Percentiles rank a stretch among this genome's conserved stretches.
Conservation (phyloP, 1,139 yeast species). For the Lodderomyces beijingensis region DNA sequence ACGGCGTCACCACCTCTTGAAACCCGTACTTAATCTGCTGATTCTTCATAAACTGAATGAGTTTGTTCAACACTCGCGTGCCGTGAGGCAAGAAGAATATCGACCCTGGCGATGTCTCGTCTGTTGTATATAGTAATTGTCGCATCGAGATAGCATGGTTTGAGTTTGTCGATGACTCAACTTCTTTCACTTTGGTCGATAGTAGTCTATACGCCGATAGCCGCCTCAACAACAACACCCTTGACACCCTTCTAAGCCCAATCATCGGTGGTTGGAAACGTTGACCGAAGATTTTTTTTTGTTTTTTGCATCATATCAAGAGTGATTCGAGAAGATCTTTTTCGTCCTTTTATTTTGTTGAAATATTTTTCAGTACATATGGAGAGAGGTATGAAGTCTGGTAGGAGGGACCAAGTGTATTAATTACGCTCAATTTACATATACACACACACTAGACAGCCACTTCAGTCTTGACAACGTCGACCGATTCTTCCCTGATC, state of each 20-base stretch:
- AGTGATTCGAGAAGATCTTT: too few species aligned
- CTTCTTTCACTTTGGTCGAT: slow-evolving; percentile 6
- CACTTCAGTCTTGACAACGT: too few species aligned
- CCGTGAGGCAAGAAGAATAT: slow-evolving; percentile 91
- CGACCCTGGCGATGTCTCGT: slow-evolving; percentile 81
- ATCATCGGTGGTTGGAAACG: too few species aligned
- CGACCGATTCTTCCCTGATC: not conserved
- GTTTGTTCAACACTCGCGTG: slow-evolving; percentile 74
- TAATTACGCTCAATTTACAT: not conserved
- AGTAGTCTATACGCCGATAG: slow-evolving; percentile 5
- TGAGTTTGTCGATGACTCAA: slow-evolving; percentile 30
- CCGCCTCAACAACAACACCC: too few species aligned
- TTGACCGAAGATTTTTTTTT: too few species aligned
- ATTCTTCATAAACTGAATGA: slow-evolving; percentile 75
- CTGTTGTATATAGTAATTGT: slow-evolving; percentile 74
- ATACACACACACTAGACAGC: too few species aligned
- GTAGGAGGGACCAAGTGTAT: not conserved
- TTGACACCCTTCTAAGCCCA: too few species aligned
- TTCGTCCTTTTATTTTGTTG: too few species aligned
- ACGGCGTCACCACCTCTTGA: slow-evolving; percentile 89
- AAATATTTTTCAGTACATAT: too few species aligned
- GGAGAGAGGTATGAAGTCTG: too few species aligned
- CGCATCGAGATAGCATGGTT: slow-evolving; percentile 52
- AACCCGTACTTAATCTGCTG: slow-evolving; percentile 83
- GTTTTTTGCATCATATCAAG: too few species aligned